Evolutionary conservation across 139 green algal species (phyloP).

Genomic region (Chlamydomonas sp.): DNA sequence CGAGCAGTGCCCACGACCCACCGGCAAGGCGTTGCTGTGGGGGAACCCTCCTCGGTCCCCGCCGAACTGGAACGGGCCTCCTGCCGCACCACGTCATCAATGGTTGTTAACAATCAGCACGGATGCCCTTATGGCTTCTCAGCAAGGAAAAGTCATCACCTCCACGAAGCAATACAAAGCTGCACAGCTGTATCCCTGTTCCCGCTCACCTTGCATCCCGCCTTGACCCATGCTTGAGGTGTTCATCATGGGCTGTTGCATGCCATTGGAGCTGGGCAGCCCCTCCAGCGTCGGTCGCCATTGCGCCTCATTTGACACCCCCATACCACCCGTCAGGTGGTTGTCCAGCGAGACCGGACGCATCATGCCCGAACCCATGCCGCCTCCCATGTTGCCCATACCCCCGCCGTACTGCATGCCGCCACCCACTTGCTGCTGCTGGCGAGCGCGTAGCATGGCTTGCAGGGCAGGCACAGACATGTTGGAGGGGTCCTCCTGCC

Average conservation of each 20-base stretch:
- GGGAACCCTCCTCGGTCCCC: too few species aligned
- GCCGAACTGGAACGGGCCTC: too few species aligned
- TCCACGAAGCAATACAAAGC: too few species aligned
- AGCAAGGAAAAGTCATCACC: too few species aligned
- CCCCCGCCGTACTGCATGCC: not conserved
- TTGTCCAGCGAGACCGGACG: constrained; percentile 12
- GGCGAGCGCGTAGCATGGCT: constrained; percentile 3
- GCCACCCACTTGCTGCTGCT: not conserved
- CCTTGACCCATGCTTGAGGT: too few species aligned
- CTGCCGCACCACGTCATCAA: too few species aligned
- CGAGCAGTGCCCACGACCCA: too few species aligned
- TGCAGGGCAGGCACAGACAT: constrained; percentile 24
- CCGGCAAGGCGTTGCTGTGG: too few species aligned
- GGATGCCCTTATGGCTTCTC: too few species aligned
- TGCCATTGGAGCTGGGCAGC: not conserved
- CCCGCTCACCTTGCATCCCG: too few species aligned
- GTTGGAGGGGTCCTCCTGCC: not conserved
- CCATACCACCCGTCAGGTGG: not conserved
- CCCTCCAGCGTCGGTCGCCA: constrained; percentile 6
- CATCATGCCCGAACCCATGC: not conserved
- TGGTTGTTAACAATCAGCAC: too few species aligned
- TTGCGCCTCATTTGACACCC: not conserved
- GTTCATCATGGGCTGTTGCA: not conserved
- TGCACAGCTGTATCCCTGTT: too few species aligned
- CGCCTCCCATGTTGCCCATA: not conserved